A percentile compares a stretch with the other conserved stretches of the same genome.
These are phyloP conservation scores for Phaeomoniella chlamydospora DNA, from an alignment of 2,329 filamentous ascomycete genomes.

Conservation along the genomic window DNA sequence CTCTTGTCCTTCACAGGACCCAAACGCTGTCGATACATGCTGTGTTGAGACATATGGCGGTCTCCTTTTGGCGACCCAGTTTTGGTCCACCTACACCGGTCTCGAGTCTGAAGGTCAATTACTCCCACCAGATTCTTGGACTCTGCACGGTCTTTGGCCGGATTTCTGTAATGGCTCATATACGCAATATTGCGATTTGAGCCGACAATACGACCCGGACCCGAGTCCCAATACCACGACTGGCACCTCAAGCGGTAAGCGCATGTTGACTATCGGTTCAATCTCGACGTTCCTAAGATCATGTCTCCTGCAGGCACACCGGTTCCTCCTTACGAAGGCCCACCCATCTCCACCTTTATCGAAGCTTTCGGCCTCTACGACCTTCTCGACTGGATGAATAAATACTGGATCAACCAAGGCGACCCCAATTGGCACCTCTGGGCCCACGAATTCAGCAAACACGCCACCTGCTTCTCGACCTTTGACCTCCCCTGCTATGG, in stretches of 20 bases:
- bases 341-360: constrained; percentile 44
- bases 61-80: constrained; percentile 41
- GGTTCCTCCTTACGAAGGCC: constrained; percentile 44
- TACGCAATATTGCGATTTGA: constrained; percentile 54
- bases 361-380: constrained; percentile 42
- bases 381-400: constrained; percentile 51
- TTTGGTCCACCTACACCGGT: constrained; percentile 51
- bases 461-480: constrained; percentile 52
- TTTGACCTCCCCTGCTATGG: constrained; percentile 54
- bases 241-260: constrained; percentile 32
- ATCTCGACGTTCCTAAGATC: constrained; percentile 1
- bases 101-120: constrained; percentile 42
- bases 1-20: no score
- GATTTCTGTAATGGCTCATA: constrained; percentile 42
- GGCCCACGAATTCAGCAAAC: constrained; percentile 55
- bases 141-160: constrained; percentile 45
- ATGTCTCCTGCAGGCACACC: no score
- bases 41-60: constrained; percentile 53
- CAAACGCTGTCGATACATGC: constrained; percentile 47
- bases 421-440: constrained; percentile 46
- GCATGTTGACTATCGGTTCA: constrained; percentile 24
- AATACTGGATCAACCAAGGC: constrained; percentile 46
- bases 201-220: constrained; percentile 47
- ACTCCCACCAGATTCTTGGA: constrained; percentile 42
- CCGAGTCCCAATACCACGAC: constrained; percentile 51